Percentiles rank a stretch among this genome's conserved stretches.
These are phyloP conservation scores for Botrytis cinerea DNA, from an alignment of 2,329 filamentous ascomycete species.

Conservation along the genomic window DNA sequence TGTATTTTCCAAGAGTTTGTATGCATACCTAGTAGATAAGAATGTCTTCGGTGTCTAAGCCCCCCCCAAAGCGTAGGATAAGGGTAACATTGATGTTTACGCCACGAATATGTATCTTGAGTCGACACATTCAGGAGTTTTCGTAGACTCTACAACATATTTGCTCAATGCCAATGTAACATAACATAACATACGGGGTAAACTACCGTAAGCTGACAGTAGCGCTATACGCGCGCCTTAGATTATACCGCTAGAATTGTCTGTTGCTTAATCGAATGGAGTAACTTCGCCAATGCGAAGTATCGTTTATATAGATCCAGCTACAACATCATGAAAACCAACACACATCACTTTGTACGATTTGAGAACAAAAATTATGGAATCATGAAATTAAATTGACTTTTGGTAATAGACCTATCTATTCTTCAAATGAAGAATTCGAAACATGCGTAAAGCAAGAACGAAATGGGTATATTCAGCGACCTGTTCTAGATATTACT, in stretches of 20 bases:
- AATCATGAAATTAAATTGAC: slow-evolving; percentile 41
- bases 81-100: background rate
- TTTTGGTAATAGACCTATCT: slow-evolving; percentile 42
- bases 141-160: background rate
- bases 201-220: background rate
- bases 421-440: slow-evolving; percentile 33
- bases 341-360: background rate
- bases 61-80: background rate
- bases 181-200: background rate
- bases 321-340: background rate
- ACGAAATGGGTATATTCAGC: slow-evolving; percentile 38
- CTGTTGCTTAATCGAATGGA: background rate
- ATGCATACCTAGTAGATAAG: background rate
- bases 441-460: slow-evolving; percentile 34
- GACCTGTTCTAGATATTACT: slow-evolving; percentile 30
- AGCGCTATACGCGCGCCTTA: background rate
- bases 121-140: slow-evolving; percentile 4
- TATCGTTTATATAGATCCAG: background rate
- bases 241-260: background rate
- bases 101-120: background rate
- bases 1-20: background rate
- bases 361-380: slow-evolving; percentile 22
- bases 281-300: background rate
- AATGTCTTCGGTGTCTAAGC: background rate
- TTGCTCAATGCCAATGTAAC: background rate